phyloP scores from a whole-genome alignment of 306 rosid genomes.

The Coriaria nepalensis region DNA sequence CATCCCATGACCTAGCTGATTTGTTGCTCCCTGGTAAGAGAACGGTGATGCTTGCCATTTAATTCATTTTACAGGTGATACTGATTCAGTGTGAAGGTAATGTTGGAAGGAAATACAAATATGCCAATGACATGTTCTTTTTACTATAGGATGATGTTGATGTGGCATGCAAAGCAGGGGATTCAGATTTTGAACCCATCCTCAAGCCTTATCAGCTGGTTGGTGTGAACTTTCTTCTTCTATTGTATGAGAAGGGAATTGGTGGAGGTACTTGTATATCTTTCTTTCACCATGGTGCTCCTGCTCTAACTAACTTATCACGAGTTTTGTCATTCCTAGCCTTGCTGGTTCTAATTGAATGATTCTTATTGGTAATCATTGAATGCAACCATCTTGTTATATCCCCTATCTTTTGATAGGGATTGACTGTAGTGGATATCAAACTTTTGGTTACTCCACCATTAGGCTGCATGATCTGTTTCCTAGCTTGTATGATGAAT shows the following conservation, averaged over 20 bases:
- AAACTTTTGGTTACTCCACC: too few relatives aligned
- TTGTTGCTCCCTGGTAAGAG: too few relatives aligned
- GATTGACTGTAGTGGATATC: too few relatives aligned
- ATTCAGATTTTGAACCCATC: conserved; percentile 76
- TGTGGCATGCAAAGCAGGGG: conserved; percentile 64
- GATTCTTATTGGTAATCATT: too few relatives aligned
- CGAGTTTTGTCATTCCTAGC: not conserved
- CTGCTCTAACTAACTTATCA: too few relatives aligned
- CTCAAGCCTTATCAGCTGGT: conserved; percentile 90
- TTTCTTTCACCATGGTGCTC: not conserved
- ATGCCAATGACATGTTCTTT: not conserved
- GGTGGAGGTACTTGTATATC: conserved; percentile 58
- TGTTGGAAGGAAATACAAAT: not conserved
- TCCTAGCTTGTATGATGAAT: not conserved
- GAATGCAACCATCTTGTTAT: too few relatives aligned
- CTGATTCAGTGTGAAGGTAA: too few relatives aligned
- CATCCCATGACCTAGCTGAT: too few relatives aligned
- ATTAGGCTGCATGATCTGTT: not conserved
- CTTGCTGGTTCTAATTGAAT: not conserved
- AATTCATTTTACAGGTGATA: too few relatives aligned
- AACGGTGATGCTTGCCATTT: too few relatives aligned
- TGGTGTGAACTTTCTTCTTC: conserved; percentile 89
- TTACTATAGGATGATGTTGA: conserved; percentile 60
- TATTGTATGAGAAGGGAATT: conserved; percentile 69
- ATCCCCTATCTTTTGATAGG: too few relatives aligned